phyloP scores from a whole-genome alignment of 1,284 basidiomycete species.

The Fomitopsis pinicola region DNA sequence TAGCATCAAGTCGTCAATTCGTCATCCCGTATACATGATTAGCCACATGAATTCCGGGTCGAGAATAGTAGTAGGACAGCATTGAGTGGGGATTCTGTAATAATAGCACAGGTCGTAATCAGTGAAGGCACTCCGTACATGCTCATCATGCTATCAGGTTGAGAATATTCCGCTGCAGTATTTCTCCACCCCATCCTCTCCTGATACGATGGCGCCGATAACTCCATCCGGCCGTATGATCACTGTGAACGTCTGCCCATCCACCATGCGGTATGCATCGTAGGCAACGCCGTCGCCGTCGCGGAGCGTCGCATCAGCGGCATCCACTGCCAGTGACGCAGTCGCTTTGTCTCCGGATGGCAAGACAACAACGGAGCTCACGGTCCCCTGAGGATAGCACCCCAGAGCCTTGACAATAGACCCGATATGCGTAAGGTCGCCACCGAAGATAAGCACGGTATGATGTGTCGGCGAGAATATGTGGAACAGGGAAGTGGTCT shows the following conservation, averaged over 20 bases:
- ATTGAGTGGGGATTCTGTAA: no score
- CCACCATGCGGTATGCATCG: slow-evolving; percentile 15
- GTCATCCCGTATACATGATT: no score
- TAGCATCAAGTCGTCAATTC: no score
- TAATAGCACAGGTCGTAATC: no score
- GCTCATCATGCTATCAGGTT: background rate
- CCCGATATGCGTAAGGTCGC: background rate
- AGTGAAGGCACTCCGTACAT: no score
- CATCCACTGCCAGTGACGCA: background rate
- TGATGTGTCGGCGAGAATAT: slow-evolving; percentile 13
- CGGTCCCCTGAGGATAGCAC: background rate
- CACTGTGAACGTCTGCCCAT: slow-evolving; percentile 13
- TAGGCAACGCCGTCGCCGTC: slow-evolving; percentile 19
- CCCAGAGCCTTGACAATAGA: background rate
- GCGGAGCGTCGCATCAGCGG: slow-evolving; percentile 5
- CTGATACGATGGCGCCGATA: slow-evolving; percentile 30
- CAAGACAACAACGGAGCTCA: slow-evolving; percentile 5
- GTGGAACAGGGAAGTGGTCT: slow-evolving; percentile 9
- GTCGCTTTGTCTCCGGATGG: slow-evolving; percentile 15
- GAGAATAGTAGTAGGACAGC: no score
- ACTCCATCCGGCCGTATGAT: slow-evolving; percentile 35
- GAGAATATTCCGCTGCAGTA: slow-evolving; percentile 24
- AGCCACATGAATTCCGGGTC: no score
- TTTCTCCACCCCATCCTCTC: slow-evolving; percentile 21
- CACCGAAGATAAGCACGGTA: slow-evolving; percentile 19